Percentiles rank a stretch among this genome's conserved stretches.
phyloP scores from a whole-genome alignment of 2,329 filamentous ascomycete species.

The Fusarium sarcochroum region DNA sequence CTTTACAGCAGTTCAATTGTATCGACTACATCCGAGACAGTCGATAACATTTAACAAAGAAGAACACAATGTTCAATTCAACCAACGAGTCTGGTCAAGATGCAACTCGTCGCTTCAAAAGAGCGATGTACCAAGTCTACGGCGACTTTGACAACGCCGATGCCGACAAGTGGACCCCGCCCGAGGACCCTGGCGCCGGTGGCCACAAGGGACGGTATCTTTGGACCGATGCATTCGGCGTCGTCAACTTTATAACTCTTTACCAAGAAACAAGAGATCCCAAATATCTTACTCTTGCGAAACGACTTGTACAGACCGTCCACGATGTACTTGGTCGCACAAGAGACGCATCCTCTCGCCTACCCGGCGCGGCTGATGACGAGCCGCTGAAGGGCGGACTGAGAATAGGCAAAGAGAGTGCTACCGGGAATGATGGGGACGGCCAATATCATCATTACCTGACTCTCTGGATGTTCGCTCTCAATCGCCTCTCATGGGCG shows the following conservation, averaged over 20 bases:
- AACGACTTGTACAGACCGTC: slow-evolving; percentile 63
- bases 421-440: slow-evolving; percentile 64
- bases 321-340: slow-evolving; percentile 67
- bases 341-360: slow-evolving; percentile 60
- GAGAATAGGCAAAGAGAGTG: slow-evolving; percentile 69
- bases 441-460: slow-evolving; percentile 75
- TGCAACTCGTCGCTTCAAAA: slow-evolving; percentile 49
- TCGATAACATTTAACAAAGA: neutral
- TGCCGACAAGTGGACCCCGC: slow-evolving; percentile 60
- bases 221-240: slow-evolving; percentile 73
- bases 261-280: slow-evolving; percentile 54
- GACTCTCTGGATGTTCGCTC: slow-evolving; percentile 74
- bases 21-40: neutral
- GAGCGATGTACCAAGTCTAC: slow-evolving; percentile 57
- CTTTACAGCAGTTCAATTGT: neutral
- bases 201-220: slow-evolving; percentile 71
- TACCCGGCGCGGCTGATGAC: slow-evolving; percentile 65
- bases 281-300: slow-evolving; percentile 64
- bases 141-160: slow-evolving; percentile 50
- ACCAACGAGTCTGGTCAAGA: slow-evolving; percentile 15
- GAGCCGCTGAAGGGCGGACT: slow-evolving; percentile 68
- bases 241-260: slow-evolving; percentile 71
- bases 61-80: neutral
- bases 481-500: slow-evolving; percentile 67
- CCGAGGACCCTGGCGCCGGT: slow-evolving; percentile 60